Percentiles rank a stretch among this genome's conserved stretches.
These are phyloP conservation scores for Ploettnerulaceae sp. DNA, from an alignment of 2,329 filamentous ascomycete genomes.

Conservation along the genomic window DNA sequence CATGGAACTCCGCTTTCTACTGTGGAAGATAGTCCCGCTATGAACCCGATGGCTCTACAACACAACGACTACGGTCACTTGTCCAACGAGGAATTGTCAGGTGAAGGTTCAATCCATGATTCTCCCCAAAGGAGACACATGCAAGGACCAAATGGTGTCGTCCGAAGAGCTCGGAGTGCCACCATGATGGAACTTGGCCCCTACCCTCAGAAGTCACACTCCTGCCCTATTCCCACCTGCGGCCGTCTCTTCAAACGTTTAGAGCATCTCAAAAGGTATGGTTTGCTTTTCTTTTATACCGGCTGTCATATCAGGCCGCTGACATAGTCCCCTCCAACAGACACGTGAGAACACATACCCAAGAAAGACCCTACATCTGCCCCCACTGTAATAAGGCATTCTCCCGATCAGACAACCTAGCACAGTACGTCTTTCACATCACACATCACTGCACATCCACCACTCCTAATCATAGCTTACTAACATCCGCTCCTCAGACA, in stretches of 20 bases:
- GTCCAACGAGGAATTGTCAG: constrained; percentile 56
- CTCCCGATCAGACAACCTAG: constrained; percentile 96
- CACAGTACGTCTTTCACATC: constrained; percentile 64
- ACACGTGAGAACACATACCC: constrained; percentile 98
- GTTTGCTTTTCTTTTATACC: constrained; percentile 32
- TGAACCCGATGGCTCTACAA: constrained; percentile 65
- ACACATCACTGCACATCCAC: constrained; percentile 23
- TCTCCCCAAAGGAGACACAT: constrained; percentile 59
- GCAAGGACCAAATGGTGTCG: constrained; percentile 68
- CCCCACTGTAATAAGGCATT: constrained; percentile 98
- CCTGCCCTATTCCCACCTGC: constrained; percentile 97
- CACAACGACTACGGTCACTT: constrained; percentile 65
- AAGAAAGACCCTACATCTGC: constrained; percentile 98
- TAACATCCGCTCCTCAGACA: constrained; percentile 44
- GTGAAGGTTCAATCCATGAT: constrained; percentile 55
- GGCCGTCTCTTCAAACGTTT: constrained; percentile 97
- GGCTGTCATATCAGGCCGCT: constrained; percentile 41
- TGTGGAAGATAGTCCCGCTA: constrained; percentile 74
- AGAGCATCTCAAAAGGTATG: constrained; percentile 98
- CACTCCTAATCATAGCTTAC: constrained; percentile 17
- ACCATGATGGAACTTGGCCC: constrained; percentile 96
- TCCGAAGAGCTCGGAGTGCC: constrained; percentile 86
- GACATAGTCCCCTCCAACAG: constrained; percentile 51
- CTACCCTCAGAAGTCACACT: constrained; percentile 96
- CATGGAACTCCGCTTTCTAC: constrained; percentile 86